phyloP scores from a whole-genome alignment of 768 basidiomycete species.

The Myochromella boudieri region DNA sequence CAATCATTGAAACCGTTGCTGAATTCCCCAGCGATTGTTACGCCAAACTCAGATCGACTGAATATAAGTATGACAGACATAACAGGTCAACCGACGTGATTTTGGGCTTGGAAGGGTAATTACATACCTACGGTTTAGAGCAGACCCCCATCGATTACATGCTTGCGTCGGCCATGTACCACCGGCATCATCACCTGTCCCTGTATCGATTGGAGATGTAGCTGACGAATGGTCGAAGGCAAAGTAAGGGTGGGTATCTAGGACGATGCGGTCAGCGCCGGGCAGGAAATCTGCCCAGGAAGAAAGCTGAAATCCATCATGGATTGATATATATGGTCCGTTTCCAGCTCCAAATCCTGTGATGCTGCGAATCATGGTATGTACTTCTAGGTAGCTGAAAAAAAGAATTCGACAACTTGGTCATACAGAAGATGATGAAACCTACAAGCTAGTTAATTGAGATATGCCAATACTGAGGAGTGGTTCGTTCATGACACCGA shows the following conservation, averaged over 20 bases:
- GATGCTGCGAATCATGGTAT: conserved; percentile 66
- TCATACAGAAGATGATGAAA: conserved; percentile 31
- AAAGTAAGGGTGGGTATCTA: conserved; percentile 43
- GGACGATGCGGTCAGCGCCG: conserved; percentile 39
- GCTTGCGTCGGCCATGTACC: conserved; percentile 44
- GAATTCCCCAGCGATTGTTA: conserved; percentile 75
- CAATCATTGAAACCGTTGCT: conserved; percentile 65
- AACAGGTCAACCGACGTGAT: conserved; percentile 12
- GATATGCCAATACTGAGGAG: conserved; percentile 56
- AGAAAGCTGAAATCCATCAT: conserved; percentile 43
- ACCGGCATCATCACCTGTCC: conserved; percentile 30
- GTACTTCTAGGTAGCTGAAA: conserved; percentile 54
- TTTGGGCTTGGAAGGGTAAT: neutral
- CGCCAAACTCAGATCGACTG: conserved; percentile 48
- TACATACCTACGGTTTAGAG: conserved; percentile 24
- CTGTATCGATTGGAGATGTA: conserved; percentile 27
- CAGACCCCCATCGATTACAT: conserved; percentile 50
- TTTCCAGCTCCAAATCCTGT: conserved; percentile 74
- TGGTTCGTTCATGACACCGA: conserved; percentile 68
- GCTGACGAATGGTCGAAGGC: conserved; percentile 45
- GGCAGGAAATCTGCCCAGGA: conserved; percentile 33
- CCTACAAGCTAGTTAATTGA: conserved; percentile 61
- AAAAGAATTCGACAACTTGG: conserved; percentile 27
- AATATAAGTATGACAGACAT: neutral
- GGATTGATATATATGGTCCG: conserved; percentile 53